A percentile compares a stretch with the other conserved stretches of the same genome.
These are phyloP conservation scores for Acer saccharum DNA, from an alignment of 345 rosid species.

Conservation along the genomic window DNA sequence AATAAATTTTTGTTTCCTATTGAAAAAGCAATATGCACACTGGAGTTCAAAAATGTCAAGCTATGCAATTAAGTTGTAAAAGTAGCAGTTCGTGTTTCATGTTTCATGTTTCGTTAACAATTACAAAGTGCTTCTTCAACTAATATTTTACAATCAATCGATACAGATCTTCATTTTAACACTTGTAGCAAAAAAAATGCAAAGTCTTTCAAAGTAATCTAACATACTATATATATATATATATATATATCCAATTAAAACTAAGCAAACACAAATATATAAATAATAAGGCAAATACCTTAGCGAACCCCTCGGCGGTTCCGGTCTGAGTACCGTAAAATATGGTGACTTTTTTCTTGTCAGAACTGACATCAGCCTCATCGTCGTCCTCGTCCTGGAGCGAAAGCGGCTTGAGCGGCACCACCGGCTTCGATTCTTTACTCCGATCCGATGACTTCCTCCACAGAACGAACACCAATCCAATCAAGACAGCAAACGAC, in stretches of 20 bases:
- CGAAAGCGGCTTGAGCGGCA: slow-evolving; percentile 46
- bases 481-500: slow-evolving; percentile 54
- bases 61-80: not conserved
- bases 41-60: too few species aligned
- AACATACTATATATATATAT: not conserved
- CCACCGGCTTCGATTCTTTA: slow-evolving; percentile 48
- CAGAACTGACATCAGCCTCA: slow-evolving; percentile 51
- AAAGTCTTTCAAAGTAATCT: not conserved
- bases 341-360: slow-evolving; percentile 62
- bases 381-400: slow-evolving; percentile 48
- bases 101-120: not conserved
- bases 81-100: not conserved
- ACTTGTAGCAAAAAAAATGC: not conserved
- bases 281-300: slow-evolving; percentile 34
- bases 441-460: slow-evolving; percentile 57
- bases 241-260: not conserved
- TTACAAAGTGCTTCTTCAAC: not conserved
- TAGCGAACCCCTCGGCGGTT: slow-evolving; percentile 82
- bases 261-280: not conserved
- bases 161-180: not conserved
- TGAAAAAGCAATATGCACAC: too few species aligned
- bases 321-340: slow-evolving; percentile 88
- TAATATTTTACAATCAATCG: not conserved
- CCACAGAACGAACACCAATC: slow-evolving; percentile 56
- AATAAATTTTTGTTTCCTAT: too few species aligned